phyloP scores from a whole-genome alignment of 352 stramenopile genomes.

The Phytopythium mirpurense region DNA sequence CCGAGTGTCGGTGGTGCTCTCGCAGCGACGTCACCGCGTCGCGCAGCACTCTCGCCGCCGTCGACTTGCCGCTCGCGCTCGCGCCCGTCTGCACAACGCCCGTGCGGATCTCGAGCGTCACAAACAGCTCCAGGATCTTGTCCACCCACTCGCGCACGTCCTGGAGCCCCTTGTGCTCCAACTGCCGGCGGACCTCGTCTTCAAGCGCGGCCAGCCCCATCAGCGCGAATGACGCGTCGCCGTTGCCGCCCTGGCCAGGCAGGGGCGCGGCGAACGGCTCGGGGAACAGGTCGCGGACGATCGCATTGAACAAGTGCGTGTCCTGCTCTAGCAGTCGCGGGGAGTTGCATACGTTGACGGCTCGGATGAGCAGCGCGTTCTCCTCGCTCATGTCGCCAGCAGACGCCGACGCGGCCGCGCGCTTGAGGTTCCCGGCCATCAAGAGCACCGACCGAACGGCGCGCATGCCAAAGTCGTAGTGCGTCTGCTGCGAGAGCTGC shows the following conservation, averaged over 20 bases:
- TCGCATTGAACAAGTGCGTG: slow-evolving; percentile 82
- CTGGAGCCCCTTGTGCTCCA: slow-evolving; percentile 56
- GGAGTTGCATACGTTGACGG: slow-evolving; percentile 90
- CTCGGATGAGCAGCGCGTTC: slow-evolving; percentile 89
- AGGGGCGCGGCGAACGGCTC: slow-evolving; percentile 13
- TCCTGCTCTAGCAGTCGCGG: slow-evolving; percentile 91
- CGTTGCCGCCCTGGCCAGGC: not conserved
- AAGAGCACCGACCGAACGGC: slow-evolving; percentile 79
- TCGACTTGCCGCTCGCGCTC: slow-evolving; percentile 74
- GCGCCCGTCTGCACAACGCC: slow-evolving; percentile 78
- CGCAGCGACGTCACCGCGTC: slow-evolving; percentile 43
- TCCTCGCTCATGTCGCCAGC: slow-evolving; percentile 21
- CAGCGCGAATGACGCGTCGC: slow-evolving; percentile 7
- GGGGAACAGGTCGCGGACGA: slow-evolving; percentile 88
- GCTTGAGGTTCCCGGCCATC: slow-evolving; percentile 69
- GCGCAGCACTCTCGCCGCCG: slow-evolving; percentile 35
- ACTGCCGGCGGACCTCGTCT: slow-evolving; percentile 73
- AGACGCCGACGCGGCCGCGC: slow-evolving; percentile 9
- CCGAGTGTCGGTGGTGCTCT: slow-evolving; percentile 37
- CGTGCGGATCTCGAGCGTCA: slow-evolving; percentile 89
- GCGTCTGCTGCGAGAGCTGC: slow-evolving; percentile 76
- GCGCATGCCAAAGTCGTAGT: slow-evolving; percentile 89
- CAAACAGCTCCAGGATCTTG: slow-evolving; percentile 91
- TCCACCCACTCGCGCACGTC: slow-evolving; percentile 63
- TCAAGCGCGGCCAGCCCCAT: slow-evolving; percentile 41